Evolutionary conservation across 768 basidiomycete species (phyloP), one percentile per base, ranked within the genome.

Genomic region (Chalciporus chontae): DNA sequence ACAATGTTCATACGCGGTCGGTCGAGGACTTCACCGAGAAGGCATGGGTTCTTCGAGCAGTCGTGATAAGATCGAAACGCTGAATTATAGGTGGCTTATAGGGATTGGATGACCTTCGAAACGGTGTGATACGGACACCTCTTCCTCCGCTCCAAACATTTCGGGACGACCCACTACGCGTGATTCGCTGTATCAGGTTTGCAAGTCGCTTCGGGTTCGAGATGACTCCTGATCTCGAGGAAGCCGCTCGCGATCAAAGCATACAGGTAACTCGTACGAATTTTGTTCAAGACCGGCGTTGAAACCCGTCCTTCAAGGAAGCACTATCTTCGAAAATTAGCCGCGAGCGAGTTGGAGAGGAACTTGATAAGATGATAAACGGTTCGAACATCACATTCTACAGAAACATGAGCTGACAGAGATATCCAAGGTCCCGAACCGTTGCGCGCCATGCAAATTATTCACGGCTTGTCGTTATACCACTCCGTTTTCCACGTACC

Each of bases 301-400:
- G 34, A 54, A 14, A 38, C 9, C 3, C 17, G 2, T 17, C 17
- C 32, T 47, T 31, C 15, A 59, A 80, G 92, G 70, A 77, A 42
- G 87, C 84, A 0, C 69, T 96, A 14, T 71, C 80, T 9, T 74
- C 73, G 2, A 96, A 97, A 65, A 89, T 99, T 40, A 87, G 87
- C 29, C 80, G 91, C 45, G 96, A 98, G 70, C 80, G 96, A 15
- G 81, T 94, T 5, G 94, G 94, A 0, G 88, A 88, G 54, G 96
- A 99, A 67, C 61, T 98, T 13, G 80, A 87, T 54, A 99, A 98
- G 67, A 98, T 97, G 90, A 77, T 98, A 64, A 84, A 84, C 73
- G 86, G 95, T 86, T n/a, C 26, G 53, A 31, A 31, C 29, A 11
- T 31, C 10, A 31, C 10, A 10, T 31, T 31, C 29, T 11, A 31